A percentile compares a stretch with the other conserved stretches of the same genome.
These are phyloP conservation scores for Pyropia haitanensis DNA, from an alignment of 23 red algal genomes.

Conservation along the genomic window DNA sequence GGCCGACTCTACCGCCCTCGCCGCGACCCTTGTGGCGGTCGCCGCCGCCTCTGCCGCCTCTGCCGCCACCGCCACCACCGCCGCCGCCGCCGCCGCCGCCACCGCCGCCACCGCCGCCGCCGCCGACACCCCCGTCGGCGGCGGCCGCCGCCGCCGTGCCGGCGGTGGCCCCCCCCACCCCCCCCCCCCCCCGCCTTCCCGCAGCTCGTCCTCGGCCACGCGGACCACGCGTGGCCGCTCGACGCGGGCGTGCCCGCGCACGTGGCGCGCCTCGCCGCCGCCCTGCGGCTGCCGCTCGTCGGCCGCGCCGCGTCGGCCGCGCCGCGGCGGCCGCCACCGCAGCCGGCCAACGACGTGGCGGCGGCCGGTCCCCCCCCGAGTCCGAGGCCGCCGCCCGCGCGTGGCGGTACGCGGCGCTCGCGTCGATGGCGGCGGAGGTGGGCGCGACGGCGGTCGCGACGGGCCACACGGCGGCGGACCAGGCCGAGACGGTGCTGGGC, in stretches of 20 bases:
- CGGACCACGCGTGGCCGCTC: conserved; percentile 52
- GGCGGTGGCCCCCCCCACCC: conserved; percentile 13
- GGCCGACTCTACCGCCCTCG: conserved; percentile 42
- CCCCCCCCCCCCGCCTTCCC: conserved; percentile 4
- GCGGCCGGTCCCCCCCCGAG: neutral
- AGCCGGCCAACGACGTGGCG: neutral
- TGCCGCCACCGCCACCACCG: too few relatives aligned
- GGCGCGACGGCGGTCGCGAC: conserved; percentile 18
- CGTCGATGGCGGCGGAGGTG: conserved; percentile 7
- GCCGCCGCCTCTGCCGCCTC: too few relatives aligned
- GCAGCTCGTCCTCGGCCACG: conserved; percentile 32
- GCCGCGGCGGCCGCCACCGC: too few relatives aligned
- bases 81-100: too few relatives aligned
- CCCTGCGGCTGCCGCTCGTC: conserved; percentile 20
- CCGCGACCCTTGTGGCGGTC: conserved; percentile 9
- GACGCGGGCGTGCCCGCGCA: conserved; percentile 41
- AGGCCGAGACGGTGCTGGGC: conserved; percentile 49
- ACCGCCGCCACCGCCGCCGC: too few relatives aligned
- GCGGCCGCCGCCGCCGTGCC: too few relatives aligned
- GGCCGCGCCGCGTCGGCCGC: conserved; percentile 2
- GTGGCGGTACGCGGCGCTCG: conserved; percentile 46
- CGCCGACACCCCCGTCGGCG: too few relatives aligned
- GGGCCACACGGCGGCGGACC: conserved; percentile 39
- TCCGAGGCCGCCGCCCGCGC: conserved; percentile 52
- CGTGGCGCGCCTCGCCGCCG: conserved; percentile 20